phyloP scores from a whole-genome alignment of 805 yeast species.

The Teunomyces funiuensis region DNA sequence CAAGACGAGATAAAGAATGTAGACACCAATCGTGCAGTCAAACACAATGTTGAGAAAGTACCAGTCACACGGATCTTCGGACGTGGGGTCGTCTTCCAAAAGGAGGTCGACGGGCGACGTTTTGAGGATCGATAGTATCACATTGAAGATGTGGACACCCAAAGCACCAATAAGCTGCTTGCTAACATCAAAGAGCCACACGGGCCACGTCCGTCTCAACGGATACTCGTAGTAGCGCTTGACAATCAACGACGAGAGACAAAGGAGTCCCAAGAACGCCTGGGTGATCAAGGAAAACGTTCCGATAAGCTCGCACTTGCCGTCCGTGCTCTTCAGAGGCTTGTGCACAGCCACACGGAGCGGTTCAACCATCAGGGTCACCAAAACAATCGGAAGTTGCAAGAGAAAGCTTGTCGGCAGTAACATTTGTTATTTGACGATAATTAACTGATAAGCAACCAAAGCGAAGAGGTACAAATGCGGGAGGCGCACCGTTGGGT shows the following conservation, averaged over 20 bases:
- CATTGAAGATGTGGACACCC: constrained; percentile 78
- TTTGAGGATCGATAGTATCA: constrained; percentile 65
- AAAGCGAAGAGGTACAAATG: neutral
- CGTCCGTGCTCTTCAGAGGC: constrained; percentile 18
- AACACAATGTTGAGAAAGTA: constrained; percentile 83
- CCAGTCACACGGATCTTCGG: constrained; percentile 83
- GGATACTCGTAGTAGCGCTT: constrained; percentile 83
- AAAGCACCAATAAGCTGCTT: constrained; percentile 88
- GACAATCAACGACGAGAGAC: constrained; percentile 67
- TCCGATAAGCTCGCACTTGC: constrained; percentile 58
- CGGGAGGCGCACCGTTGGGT: too few species aligned
- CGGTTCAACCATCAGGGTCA: constrained; percentile 1
- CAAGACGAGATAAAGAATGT: constrained; percentile 61
- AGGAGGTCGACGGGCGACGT: constrained; percentile 15
- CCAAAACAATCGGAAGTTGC: constrained; percentile 1
- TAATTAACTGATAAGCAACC: neutral
- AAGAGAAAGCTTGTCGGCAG: neutral
- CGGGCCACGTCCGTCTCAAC: constrained; percentile 74
- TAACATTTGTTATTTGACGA: neutral
- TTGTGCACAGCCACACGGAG: constrained; percentile 6
- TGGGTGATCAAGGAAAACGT: constrained; percentile 85
- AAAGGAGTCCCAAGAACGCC: constrained; percentile 69
- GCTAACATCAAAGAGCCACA: constrained; percentile 87
- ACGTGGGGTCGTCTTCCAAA: constrained; percentile 5
- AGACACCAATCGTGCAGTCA: constrained; percentile 94